phyloP scores from a whole-genome alignment of 2,329 filamentous ascomycete species.

The Fusarium nisikadoi region DNA sequence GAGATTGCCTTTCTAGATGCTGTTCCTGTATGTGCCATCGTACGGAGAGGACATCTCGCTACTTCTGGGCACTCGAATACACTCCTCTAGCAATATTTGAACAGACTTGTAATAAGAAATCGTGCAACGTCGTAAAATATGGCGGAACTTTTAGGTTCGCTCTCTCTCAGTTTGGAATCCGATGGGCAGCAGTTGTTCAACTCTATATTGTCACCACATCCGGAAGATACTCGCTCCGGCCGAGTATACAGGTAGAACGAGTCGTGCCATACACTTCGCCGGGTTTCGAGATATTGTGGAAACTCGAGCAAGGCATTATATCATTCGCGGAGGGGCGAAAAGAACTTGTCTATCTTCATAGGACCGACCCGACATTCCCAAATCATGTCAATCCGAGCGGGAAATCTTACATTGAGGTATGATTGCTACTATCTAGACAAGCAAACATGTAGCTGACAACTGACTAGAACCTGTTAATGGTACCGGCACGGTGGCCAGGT shows the following conservation, averaged over 20 bases:
- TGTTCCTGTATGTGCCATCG: neutral
- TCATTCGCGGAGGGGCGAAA: neutral
- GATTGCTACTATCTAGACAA: neutral
- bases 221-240: neutral
- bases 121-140: neutral
- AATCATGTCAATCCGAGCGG: neutral
- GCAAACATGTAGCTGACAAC: neutral
- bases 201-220: neutral
- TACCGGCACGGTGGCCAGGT: neutral
- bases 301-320: neutral
- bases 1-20: neutral
- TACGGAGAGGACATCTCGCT: neutral
- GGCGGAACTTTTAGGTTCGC: neutral
- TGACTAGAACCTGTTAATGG: neutral
- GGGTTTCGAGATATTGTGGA: neutral
- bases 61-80: neutral
- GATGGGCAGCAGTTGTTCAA: neutral
- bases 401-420: neutral
- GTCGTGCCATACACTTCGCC: neutral
- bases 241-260: neutral
- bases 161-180: neutral
- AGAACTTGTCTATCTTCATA: neutral
- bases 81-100: neutral
- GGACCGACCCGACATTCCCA: neutral
- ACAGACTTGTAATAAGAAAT: neutral